These are phyloP conservation scores for Marasmius oreades DNA, from an alignment of 1,284 basidiomycete species.

Conservation along the genomic window DNA sequence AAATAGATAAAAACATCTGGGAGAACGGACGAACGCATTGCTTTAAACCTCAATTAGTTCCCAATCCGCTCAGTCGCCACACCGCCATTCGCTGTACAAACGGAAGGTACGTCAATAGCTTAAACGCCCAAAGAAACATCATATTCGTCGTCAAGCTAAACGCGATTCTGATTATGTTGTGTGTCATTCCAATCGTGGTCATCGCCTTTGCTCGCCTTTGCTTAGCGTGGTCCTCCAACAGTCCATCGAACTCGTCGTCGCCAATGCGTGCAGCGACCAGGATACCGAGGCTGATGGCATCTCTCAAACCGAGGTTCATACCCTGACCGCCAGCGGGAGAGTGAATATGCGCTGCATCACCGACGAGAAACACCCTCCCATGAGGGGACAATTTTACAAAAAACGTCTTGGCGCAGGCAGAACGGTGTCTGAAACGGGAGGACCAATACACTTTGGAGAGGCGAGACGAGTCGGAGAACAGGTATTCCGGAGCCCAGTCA, in stretches of 20 bases:
- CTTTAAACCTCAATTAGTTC: not conserved
- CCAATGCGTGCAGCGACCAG: slow-evolving; percentile 17
- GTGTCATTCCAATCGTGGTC: slow-evolving; percentile 4
- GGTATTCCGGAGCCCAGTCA: slow-evolving; percentile 22
- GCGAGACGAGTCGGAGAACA: slow-evolving; percentile 27
- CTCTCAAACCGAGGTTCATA: slow-evolving; percentile 42
- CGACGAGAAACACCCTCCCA: slow-evolving; percentile 30
- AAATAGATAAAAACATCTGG: no score
- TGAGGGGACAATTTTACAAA: slow-evolving; percentile 21
- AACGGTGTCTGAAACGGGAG: slow-evolving; percentile 31
- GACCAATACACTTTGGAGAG: slow-evolving; percentile 32
- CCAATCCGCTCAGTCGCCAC: slow-evolving; percentile 16
- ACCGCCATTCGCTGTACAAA: slow-evolving; percentile 6
- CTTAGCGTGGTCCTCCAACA: not conserved
- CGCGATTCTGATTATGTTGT: not conserved
- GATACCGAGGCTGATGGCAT: slow-evolving; percentile 32
- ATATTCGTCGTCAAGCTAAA: not conserved
- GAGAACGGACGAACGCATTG: no score
- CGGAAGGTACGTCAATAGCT: slow-evolving; percentile 1
- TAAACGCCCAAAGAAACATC: slow-evolving; percentile 7
- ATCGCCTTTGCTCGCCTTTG: slow-evolving; percentile 1
- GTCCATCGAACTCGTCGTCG: not conserved
- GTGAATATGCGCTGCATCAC: slow-evolving; percentile 42
- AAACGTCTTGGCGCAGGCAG: slow-evolving; percentile 33
- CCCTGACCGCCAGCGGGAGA: slow-evolving; percentile 40